A percentile compares a stretch with the other conserved stretches of the same genome.
Evolutionary conservation across 2,329 filamentous ascomycete species (phyloP).

Genomic region (Fusarium heterosporum): DNA sequence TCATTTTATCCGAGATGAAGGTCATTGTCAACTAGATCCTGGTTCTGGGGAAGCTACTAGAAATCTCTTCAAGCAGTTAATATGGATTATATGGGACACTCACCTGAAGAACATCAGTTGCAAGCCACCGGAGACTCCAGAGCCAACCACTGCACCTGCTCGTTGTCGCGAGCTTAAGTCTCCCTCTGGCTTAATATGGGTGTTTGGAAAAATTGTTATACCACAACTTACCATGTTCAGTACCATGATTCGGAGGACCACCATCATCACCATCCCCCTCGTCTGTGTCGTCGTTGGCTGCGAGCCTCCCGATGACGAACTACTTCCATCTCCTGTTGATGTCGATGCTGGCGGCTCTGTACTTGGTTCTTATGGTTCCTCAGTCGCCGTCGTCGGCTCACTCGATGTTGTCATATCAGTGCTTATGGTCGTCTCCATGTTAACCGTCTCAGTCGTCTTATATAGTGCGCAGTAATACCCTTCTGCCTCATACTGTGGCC

Average conservation of each 20-base stretch:
- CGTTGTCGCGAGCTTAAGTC: constrained; percentile 23
- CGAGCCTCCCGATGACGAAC: too few species aligned
- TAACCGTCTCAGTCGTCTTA: constrained; percentile 11
- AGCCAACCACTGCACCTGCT: constrained; percentile 24
- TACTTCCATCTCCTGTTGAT: background rate
- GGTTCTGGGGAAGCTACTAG: too few species aligned
- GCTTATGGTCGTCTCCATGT: background rate
- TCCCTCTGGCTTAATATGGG: background rate
- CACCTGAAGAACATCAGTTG: constrained; percentile 28
- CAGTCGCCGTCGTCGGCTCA: too few species aligned
- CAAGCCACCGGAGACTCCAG: constrained; percentile 13
- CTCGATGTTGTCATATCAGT: background rate
- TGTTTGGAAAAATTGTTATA: background rate
- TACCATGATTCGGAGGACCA: constrained; percentile 2
- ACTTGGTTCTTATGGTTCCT: background rate
- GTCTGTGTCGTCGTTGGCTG: background rate
- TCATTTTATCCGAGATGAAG: too few species aligned
- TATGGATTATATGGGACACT: background rate
- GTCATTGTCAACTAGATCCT: too few species aligned
- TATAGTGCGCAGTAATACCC: constrained; percentile 21
- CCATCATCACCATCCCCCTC: background rate
- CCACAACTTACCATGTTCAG: constrained; percentile 20
- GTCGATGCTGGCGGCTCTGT: background rate
- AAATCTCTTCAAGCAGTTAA: background rate
- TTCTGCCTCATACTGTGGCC: constrained; percentile 3